Percentiles rank a stretch among this genome's conserved stretches.
phyloP scores from a whole-genome alignment of 371 early-diverging fungal genomes.

The Phascolomyces articulosus region DNA sequence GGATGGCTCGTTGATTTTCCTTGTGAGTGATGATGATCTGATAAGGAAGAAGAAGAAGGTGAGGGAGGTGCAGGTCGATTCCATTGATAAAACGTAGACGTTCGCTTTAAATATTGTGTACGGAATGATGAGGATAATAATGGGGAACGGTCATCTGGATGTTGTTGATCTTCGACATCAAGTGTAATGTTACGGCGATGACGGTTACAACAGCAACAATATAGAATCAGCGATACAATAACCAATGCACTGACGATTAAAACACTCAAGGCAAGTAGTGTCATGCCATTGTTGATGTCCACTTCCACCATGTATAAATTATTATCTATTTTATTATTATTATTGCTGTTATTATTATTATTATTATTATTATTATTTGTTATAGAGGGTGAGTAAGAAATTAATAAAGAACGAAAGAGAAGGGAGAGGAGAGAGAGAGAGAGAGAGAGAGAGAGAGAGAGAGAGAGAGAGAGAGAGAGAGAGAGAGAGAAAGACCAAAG shows the following conservation, averaged over 20 bases:
- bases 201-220: conserved; percentile 12
- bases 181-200: background rate
- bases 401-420: too few relatives aligned
- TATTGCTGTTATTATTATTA: too few relatives aligned
- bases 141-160: conserved; percentile 13
- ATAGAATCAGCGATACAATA: background rate
- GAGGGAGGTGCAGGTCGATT: conserved; percentile 17
- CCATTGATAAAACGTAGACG: conserved; percentile 24
- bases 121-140: conserved; percentile 1
- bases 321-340: too few relatives aligned
- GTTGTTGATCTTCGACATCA: background rate
- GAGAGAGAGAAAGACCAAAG: too few relatives aligned
- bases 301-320: too few relatives aligned
- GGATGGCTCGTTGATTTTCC: background rate
- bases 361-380: too few relatives aligned
- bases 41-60: conserved; percentile 9
- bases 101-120: conserved; percentile 13
- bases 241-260: background rate
- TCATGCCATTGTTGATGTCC: background rate
- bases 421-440: too few relatives aligned
- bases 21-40: background rate
- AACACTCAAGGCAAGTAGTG: background rate
- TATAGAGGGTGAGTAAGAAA: too few relatives aligned
- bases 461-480: too few relatives aligned
- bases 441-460: too few relatives aligned